Conservation (phyloP, 257 asterid genomes). For the Coffea eugenioides region DNA sequence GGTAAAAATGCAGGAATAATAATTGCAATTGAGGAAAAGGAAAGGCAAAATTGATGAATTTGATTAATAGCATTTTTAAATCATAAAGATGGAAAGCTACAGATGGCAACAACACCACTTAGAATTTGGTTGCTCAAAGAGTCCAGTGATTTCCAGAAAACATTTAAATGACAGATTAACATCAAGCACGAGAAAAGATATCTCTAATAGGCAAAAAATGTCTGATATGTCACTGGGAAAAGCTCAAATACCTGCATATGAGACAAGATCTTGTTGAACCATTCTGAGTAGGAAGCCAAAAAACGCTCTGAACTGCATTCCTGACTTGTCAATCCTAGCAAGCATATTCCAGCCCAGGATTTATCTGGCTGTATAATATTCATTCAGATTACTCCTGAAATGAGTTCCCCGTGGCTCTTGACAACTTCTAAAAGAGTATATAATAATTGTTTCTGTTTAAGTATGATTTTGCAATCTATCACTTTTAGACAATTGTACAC, state of each 20-base stretch:
- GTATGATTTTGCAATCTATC: neutral
- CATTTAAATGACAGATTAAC: neutral
- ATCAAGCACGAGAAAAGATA: neutral
- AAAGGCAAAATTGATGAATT: too few relatives aligned
- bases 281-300: constrained; percentile 57
- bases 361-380: constrained; percentile 70
- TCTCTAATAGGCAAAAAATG: neutral
- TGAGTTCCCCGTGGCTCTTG: neutral
- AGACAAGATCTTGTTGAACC: constrained; percentile 62
- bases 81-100: too few relatives aligned
- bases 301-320: constrained; percentile 85
- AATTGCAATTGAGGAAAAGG: too few relatives aligned
- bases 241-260: constrained; percentile 63
- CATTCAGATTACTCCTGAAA: constrained; percentile 22
- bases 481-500: neutral
- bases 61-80: too few relatives aligned
- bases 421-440: neutral
- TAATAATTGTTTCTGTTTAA: neutral
- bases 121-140: too few relatives aligned
- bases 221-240: neutral
- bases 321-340: constrained; percentile 86
- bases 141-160: neutral
- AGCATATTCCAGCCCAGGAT: constrained; percentile 83
- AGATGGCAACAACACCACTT: neutral
- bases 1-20: too few relatives aligned